phyloP scores from a whole-genome alignment of 352 stramenopile species.

The Vaucheria bursata region DNA sequence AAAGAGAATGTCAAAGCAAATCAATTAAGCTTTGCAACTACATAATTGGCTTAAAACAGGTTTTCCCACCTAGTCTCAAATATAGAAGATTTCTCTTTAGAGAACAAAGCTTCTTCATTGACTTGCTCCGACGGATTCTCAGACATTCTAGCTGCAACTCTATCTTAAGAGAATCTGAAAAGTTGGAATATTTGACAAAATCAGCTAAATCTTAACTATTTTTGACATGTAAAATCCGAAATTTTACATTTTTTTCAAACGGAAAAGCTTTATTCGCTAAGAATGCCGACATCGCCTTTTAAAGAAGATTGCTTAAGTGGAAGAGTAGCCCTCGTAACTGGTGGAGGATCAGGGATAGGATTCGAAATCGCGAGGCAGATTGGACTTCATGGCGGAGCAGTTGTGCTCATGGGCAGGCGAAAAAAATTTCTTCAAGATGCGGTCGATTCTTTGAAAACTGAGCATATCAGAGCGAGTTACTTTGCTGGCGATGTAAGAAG shows the following conservation, averaged over 20 bases:
- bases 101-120: background rate
- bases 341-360: slow-evolving; percentile 82
- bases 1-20: too few species aligned
- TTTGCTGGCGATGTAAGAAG: slow-evolving; percentile 71
- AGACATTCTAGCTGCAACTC: too few species aligned
- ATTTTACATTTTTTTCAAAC: too few species aligned
- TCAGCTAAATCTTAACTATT: too few species aligned
- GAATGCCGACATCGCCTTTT: slow-evolving; percentile 22
- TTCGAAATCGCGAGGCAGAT: slow-evolving; percentile 83
- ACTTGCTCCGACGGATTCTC: too few species aligned
- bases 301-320: slow-evolving; percentile 50
- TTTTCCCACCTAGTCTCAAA: background rate
- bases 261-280: too few species aligned
- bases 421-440: slow-evolving; percentile 74
- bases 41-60: too few species aligned
- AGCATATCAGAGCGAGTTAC: slow-evolving; percentile 55
- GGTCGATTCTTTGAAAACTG: slow-evolving; percentile 55
- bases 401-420: slow-evolving; percentile 83
- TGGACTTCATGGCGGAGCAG: slow-evolving; percentile 75
- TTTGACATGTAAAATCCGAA: too few species aligned
- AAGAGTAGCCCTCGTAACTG: slow-evolving; percentile 79
- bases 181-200: too few species aligned
- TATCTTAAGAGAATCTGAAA: too few species aligned
- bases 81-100: background rate
- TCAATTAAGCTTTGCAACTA: too few species aligned